These are phyloP conservation scores for Geotrichum phurueaensis DNA, from an alignment of 1,139 yeast genomes.

Conservation along the genomic window DNA sequence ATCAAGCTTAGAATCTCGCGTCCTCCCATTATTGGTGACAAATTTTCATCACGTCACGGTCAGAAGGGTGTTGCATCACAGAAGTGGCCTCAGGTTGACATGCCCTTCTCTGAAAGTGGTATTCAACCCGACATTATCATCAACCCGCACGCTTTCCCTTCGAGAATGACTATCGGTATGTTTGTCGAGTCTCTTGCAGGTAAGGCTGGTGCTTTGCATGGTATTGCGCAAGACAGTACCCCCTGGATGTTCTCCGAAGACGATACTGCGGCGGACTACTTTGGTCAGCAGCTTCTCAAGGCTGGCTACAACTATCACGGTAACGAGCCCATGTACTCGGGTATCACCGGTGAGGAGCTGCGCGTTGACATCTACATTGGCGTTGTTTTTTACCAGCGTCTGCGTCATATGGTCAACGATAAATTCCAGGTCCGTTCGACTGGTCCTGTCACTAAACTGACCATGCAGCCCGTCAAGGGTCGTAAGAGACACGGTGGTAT, in stretches of 20 bases:
- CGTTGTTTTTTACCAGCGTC: slow-evolving; percentile 93
- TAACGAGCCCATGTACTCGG: slow-evolving; percentile 98
- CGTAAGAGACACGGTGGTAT: slow-evolving; percentile 99
- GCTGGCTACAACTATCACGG: slow-evolving; percentile 98
- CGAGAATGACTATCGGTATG: slow-evolving; percentile 99
- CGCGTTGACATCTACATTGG: slow-evolving; percentile 95
- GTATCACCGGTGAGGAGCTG: slow-evolving; percentile 96
- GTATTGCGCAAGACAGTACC: slow-evolving; percentile 94
- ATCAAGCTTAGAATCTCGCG: slow-evolving; percentile 89
- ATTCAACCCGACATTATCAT: slow-evolving; percentile 90
- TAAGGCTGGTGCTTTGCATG: slow-evolving; percentile 96
- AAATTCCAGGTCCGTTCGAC: slow-evolving; percentile 99
- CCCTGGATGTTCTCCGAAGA: slow-evolving; percentile 92
- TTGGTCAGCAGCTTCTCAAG: slow-evolving; percentile 80
- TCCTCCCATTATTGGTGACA: slow-evolving; percentile 94
- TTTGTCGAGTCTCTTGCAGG: slow-evolving; percentile 97
- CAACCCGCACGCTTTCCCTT: slow-evolving; percentile 99
- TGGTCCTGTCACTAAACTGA: slow-evolving; percentile 93
- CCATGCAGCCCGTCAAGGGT: slow-evolving; percentile 99
- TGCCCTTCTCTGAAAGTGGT: slow-evolving; percentile 95
- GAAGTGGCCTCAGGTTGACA: slow-evolving; percentile 93
- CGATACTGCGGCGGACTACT: slow-evolving; percentile 95
- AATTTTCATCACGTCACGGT: slow-evolving; percentile 96
- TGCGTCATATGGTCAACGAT: slow-evolving; percentile 99
- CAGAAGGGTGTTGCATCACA: slow-evolving; percentile 99